A percentile compares a stretch with the other conserved stretches of the same genome.
Conservation (phyloP, 177 flowering plant genomes). For the Tripterygium wilfordii region DNA sequence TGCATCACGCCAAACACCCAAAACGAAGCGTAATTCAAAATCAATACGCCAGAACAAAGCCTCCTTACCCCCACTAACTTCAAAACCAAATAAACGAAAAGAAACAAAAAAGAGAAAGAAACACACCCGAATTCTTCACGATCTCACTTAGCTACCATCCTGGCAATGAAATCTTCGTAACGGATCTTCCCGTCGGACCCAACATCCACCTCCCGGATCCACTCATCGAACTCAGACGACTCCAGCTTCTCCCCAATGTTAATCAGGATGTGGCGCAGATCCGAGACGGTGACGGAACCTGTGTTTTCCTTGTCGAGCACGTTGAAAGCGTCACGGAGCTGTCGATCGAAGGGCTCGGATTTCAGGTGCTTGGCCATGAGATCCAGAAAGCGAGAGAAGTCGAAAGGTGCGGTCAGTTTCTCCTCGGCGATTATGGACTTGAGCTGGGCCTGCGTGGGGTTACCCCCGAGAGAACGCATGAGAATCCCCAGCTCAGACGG, state of each 20-base stretch:
- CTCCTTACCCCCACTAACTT: no score
- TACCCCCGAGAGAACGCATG: conserved; percentile 90
- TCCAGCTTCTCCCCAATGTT: conserved; percentile 92
- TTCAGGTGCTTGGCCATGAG: conserved; percentile 80
- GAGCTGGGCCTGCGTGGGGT: conserved; percentile 88
- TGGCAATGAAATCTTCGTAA: no score
- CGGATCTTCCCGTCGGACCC: no score
- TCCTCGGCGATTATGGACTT: conserved; percentile 68
- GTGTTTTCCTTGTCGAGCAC: conserved; percentile 86
- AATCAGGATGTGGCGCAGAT: conserved; percentile 79
- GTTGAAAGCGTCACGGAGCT: conserved; percentile 90
- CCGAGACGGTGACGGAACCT: conserved; percentile 70
- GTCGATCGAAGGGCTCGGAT: conserved; percentile 83
- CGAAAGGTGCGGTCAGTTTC: conserved; percentile 72
- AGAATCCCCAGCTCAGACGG: conserved; percentile 87
- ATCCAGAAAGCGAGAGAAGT: conserved; percentile 68
- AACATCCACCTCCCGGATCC: no score
- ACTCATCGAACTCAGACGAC: conserved; percentile 90
- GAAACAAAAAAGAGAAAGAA: background rate
- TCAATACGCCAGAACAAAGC: no score
- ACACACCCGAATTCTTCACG: background rate
- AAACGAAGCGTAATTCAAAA: no score
- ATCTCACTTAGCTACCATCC: conserved; percentile 50
- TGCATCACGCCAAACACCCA: no score
- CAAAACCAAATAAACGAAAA: conserved; percentile 1